Evolutionary conservation across 106 monocot genomes (phyloP).

Genomic region (Agapanthus africanus): DNA sequence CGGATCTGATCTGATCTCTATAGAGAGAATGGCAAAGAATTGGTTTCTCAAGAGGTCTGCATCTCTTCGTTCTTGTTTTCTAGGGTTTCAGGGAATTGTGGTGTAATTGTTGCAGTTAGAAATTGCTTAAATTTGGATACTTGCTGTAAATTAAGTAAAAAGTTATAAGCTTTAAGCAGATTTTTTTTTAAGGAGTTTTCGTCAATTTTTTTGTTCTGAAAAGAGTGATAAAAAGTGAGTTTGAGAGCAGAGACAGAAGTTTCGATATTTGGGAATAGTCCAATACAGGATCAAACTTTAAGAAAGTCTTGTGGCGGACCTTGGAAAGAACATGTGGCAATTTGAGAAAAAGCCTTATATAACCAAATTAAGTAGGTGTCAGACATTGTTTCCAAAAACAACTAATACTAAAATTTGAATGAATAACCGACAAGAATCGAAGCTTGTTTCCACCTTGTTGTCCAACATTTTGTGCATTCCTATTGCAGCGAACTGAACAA

Average conservation of each 20-base stretch:
- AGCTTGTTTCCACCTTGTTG: too few species aligned
- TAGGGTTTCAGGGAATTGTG: not conserved
- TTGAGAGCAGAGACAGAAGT: too few species aligned
- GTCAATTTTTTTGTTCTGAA: not conserved
- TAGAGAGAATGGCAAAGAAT: not conserved
- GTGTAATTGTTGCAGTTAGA: too few species aligned
- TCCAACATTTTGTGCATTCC: too few species aligned
- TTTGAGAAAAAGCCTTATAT: not conserved
- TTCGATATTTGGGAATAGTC: too few species aligned
- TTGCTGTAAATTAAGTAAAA: not conserved
- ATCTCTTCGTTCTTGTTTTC: not conserved
- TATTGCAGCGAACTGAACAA: too few species aligned
- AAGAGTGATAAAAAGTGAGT: not conserved
- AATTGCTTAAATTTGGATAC: too few species aligned
- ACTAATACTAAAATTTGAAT: not conserved
- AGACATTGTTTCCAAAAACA: not conserved
- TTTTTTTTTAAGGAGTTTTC: too few species aligned
- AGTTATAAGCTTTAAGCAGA: too few species aligned
- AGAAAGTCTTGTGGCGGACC: not conserved
- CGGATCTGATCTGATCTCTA: conserved; percentile 18
- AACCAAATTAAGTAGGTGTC: not conserved
- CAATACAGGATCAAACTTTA: too few species aligned
- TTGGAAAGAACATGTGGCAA: not conserved
- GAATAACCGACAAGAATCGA: too few species aligned
- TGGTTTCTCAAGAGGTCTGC: not conserved